These are phyloP conservation scores for Kwoniella bestiolae DNA, from an alignment of 768 basidiomycete genomes.

Conservation along the genomic window DNA sequence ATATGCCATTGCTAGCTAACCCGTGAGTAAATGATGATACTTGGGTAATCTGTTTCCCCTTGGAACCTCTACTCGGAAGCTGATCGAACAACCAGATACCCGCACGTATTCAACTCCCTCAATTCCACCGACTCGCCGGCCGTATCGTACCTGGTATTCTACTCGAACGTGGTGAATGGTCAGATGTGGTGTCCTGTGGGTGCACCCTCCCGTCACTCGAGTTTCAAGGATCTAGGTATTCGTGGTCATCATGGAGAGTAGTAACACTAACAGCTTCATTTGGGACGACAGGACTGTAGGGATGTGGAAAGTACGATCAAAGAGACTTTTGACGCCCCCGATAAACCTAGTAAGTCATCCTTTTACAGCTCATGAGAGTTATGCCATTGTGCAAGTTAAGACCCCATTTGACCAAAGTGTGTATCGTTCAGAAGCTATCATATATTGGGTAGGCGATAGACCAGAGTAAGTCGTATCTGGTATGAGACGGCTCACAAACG, in stretches of 20 bases:
- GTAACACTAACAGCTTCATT: background rate
- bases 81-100: constrained; percentile 35
- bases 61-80: too few relatives aligned
- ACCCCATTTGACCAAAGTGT: too few relatives aligned
- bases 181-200: constrained; percentile 57
- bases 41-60: too few relatives aligned
- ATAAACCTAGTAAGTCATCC: constrained; percentile 47
- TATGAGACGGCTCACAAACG: too few relatives aligned
- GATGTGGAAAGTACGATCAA: constrained; percentile 48
- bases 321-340: constrained; percentile 43
- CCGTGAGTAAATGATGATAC: too few relatives aligned
- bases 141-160: constrained; percentile 54
- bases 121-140: constrained; percentile 47
- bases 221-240: background rate
- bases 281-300: constrained; percentile 46
- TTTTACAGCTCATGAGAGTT: too few relatives aligned
- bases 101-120: constrained; percentile 52
- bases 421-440: constrained; percentile 44
- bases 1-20: constrained; percentile 32
- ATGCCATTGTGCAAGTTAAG: too few relatives aligned
- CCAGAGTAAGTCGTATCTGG: constrained; percentile 43
- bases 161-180: constrained; percentile 50
- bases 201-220: background rate
- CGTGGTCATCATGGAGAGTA: too few relatives aligned
- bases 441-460: constrained; percentile 49